Percentiles rank a stretch among this genome's conserved stretches.
phyloP scores from a whole-genome alignment of 1,284 basidiomycete species.

The Marasmius tenuissimus region DNA sequence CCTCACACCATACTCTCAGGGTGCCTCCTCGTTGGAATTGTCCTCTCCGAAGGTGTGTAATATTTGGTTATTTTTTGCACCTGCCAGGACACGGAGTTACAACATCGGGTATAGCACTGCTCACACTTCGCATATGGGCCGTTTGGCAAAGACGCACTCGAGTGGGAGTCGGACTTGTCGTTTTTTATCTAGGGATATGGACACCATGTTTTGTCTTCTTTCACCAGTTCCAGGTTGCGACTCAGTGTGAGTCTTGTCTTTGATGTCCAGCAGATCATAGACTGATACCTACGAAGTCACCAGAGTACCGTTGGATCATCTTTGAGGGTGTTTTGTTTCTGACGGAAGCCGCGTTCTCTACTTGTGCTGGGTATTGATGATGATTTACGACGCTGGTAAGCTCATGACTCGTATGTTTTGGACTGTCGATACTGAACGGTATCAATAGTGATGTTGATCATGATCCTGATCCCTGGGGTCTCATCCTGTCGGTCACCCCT shows the following conservation, averaged over 20 bases:
- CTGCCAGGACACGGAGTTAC: not conserved
- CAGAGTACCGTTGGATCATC: not conserved
- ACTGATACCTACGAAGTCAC: not conserved
- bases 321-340: not conserved
- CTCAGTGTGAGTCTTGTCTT: not conserved
- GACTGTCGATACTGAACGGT: not conserved
- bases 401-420: not conserved
- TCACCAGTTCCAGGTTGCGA: not conserved
- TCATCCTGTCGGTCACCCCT: not conserved
- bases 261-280: not conserved
- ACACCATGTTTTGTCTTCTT: not conserved
- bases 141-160: not conserved
- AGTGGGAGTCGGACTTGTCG: not conserved
- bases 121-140: not conserved
- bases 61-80: not conserved
- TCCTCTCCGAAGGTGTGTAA: no score
- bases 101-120: not conserved
- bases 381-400: conserved; percentile 1
- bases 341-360: not conserved
- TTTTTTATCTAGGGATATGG: not conserved
- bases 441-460: not conserved
- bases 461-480: not conserved
- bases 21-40: no score
- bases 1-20: no score
- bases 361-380: not conserved